These are phyloP conservation scores for Fagopyrum homotropicum DNA, from an alignment of 148 eudicot species.

Conservation along the genomic window DNA sequence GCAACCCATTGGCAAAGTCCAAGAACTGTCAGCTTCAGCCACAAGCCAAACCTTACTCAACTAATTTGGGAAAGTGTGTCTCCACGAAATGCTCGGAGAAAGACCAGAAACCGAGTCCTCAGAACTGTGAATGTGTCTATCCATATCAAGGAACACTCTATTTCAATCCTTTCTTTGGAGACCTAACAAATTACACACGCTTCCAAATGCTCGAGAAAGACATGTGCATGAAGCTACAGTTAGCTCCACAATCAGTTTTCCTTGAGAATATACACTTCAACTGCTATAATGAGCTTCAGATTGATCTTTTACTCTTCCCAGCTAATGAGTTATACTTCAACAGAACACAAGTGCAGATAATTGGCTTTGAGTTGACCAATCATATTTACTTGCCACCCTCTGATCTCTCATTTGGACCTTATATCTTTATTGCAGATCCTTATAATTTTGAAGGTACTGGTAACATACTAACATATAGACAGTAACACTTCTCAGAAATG, in stretches of 20 bases:
- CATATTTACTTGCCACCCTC: constrained; percentile 78
- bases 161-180: constrained; percentile 70
- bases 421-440: constrained; percentile 64
- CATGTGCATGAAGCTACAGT: constrained; percentile 58
- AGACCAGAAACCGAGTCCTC: constrained; percentile 66
- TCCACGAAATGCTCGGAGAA: constrained; percentile 37
- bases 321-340: constrained; percentile 45
- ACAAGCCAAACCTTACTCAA: constrained; percentile 55
- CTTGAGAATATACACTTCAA: constrained; percentile 71
- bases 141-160: constrained; percentile 83
- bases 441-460: constrained; percentile 54
- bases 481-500: background rate
- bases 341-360: constrained; percentile 51
- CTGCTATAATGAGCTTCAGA: constrained; percentile 65
- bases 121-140: constrained; percentile 78
- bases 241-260: constrained; percentile 74
- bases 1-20: constrained; percentile 29
- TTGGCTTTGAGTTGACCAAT: constrained; percentile 67
- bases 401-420: constrained; percentile 53
- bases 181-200: constrained; percentile 49
- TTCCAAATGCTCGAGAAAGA: constrained; percentile 76
- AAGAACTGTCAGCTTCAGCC: constrained; percentile 50
- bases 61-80: constrained; percentile 68
- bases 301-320: constrained; percentile 72
- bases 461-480: background rate